Evolutionary conservation across 192 early-diverging fungal species (phyloP), one percentile per base, ranked within the genome.

Genomic region (Mortierella claussenii): DNA sequence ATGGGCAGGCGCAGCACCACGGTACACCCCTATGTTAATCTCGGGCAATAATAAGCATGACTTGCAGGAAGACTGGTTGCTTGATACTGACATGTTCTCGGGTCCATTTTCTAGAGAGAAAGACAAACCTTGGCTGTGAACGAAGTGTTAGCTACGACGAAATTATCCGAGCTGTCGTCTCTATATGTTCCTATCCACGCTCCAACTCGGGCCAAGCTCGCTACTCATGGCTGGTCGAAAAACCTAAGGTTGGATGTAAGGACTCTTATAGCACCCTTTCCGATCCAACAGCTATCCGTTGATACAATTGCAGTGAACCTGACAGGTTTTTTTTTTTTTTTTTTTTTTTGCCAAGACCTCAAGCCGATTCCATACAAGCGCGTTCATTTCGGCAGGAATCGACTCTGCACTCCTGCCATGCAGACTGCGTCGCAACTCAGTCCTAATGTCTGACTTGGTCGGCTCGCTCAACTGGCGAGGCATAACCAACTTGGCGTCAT

Each of bases 361-460:
- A 27, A 67, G 58, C 17, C 65, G 63, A n/a, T 88, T 86, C 55
- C 87, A 88, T 48, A 83, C 87, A 11, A 88, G 87, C 47, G 79
- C 85, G 0, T 63, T 86, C 34, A 61, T 86, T 27, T 83, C 87
- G 4, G 68, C 85, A 0, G 87, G 79, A 13, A 85, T 86, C 13
- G 87, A 88, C 55, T 81, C 81, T 6, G 71, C 69, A 42, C n/a
- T 40, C 5, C n/a, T 56, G 4, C 30, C 21, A 12, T 26, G 15
- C 63, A 81, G 81, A 66, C 34, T 74, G 20, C 69, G 69, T 26
- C 56, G 28, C 3, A 49, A 55, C 23, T 27, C 58, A 4, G 60
- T 45, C 27, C 43, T 63, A 18, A 78, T 85, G 79, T 10, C 52
- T 27, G 76, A 82, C 42, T 27, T 81, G 28, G 37, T 85, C 11